Conservation (phyloP, 1,139 yeast genomes). For the Blastobotrys persicus region DNA sequence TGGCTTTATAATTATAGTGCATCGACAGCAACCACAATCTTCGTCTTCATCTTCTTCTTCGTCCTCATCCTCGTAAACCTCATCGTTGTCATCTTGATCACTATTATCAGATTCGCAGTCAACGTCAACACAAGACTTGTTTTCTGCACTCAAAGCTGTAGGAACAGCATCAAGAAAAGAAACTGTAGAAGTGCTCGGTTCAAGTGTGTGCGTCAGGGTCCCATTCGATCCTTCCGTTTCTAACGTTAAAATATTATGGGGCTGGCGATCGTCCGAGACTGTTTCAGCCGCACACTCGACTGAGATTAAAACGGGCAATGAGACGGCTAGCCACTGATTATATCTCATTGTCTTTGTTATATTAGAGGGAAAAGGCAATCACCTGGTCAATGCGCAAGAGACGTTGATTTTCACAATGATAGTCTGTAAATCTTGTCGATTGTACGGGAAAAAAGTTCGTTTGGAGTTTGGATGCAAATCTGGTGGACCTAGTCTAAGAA, state of each 20-base stretch:
- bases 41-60: no score
- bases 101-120: no score
- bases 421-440: not conserved
- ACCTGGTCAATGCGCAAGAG: not conserved
- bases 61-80: no score
- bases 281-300: not conserved
- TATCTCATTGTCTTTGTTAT: not conserved
- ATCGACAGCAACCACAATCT: no score
- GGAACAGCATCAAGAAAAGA: not conserved
- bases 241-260: slow-evolving; percentile 1
- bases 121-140: no score
- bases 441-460: no score
- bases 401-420: not conserved
- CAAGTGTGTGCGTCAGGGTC: no score
- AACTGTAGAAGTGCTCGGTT: not conserved
- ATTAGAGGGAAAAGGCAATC: not conserved
- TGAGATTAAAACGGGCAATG: not conserved
- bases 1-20: no score
- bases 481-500: not conserved
- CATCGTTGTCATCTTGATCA: no score
- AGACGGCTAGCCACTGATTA: not conserved
- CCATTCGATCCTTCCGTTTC: not conserved
- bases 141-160: no score
- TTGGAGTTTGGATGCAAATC: not conserved
- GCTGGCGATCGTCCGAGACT: slow-evolving; percentile 6